Conservation (phyloP, 495 filamentous ascomycete genomes). For the Hyaloscypha bicolor region DNA sequence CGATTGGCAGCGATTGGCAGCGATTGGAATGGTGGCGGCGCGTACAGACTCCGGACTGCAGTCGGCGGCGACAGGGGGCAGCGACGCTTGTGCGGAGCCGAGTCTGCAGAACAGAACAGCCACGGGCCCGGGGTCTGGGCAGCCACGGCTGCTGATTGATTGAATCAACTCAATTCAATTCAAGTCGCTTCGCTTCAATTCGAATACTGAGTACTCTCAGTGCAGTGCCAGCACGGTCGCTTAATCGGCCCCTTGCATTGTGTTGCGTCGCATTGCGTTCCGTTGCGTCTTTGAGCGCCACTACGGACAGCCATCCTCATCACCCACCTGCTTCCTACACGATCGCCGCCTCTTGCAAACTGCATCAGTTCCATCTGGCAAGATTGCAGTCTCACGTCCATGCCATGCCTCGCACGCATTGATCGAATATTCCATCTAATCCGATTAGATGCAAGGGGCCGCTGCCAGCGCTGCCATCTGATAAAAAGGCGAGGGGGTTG, state of each 20-base stretch:
- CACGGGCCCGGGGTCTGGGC: background rate
- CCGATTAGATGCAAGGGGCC: slow-evolving; percentile 11
- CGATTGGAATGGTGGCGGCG: slow-evolving; percentile 1
- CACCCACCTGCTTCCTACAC: background rate
- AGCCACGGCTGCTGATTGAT: background rate
- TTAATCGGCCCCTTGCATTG: background rate
- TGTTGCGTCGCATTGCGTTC: too few species aligned
- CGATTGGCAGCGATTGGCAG: slow-evolving; percentile 10
- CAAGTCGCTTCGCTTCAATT: too few species aligned
- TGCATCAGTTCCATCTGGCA: slow-evolving; percentile 2
- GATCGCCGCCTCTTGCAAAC: slow-evolving; percentile 8
- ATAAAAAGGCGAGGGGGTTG: slow-evolving; percentile 19
- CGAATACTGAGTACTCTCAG: too few species aligned
- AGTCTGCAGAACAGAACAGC: background rate
- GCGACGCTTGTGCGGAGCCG: background rate
- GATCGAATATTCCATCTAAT: slow-evolving; percentile 10
- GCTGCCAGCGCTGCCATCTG: slow-evolving; percentile 25
- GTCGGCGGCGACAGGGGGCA: background rate
- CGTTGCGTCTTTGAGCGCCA: too few species aligned
- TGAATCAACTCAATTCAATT: background rate
- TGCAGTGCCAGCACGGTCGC: background rate
- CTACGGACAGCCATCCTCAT: too few species aligned
- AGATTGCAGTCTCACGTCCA: background rate
- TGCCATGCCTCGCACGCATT: slow-evolving; percentile 7
- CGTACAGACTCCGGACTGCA: background rate